These are phyloP conservation scores for Cudoniella acicularis DNA, from an alignment of 495 filamentous ascomycete genomes.

Conservation along the genomic window DNA sequence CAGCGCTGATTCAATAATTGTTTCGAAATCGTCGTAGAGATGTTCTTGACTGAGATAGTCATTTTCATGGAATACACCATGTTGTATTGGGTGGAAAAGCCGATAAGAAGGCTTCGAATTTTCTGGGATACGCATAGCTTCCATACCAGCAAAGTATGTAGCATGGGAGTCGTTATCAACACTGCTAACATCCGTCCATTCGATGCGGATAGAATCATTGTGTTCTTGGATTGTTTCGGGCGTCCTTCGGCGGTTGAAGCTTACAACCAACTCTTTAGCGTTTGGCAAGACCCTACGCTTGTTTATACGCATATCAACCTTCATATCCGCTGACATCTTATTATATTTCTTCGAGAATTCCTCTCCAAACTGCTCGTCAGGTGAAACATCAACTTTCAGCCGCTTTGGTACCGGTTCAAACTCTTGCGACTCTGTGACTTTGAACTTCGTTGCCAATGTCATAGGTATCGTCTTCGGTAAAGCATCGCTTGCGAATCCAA, in stretches of 20 bases:
- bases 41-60: conserved; percentile 76
- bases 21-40: conserved; percentile 79
- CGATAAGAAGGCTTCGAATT: conserved; percentile 86
- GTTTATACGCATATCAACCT: conserved; percentile 83
- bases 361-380: conserved; percentile 79
- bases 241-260: conserved; percentile 78
- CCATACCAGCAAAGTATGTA: conserved; percentile 71
- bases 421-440: conserved; percentile 77
- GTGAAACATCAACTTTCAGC: conserved; percentile 63
- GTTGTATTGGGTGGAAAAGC: conserved; percentile 83
- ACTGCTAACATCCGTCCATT: conserved; percentile 82
- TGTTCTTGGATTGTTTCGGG: conserved; percentile 87
- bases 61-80: conserved; percentile 84
- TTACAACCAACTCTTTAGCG: conserved; percentile 89
- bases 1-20: conserved; percentile 82
- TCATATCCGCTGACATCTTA: conserved; percentile 80
- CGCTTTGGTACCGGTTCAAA: conserved; percentile 83
- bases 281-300: conserved; percentile 92
- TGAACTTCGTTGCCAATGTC: conserved; percentile 76
- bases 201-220: conserved; percentile 86
- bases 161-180: conserved; percentile 44
- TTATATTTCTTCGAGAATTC: conserved; percentile 78
- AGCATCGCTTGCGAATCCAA: conserved; percentile 91
- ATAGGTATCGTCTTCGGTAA: conserved; percentile 92
- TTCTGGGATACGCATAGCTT: conserved; percentile 82